A percentile compares a stretch with the other conserved stretches of the same genome.
These are phyloP conservation scores for Scenedesmus sp. DNA, from an alignment of 163 green algal species.

Conservation along the genomic window DNA sequence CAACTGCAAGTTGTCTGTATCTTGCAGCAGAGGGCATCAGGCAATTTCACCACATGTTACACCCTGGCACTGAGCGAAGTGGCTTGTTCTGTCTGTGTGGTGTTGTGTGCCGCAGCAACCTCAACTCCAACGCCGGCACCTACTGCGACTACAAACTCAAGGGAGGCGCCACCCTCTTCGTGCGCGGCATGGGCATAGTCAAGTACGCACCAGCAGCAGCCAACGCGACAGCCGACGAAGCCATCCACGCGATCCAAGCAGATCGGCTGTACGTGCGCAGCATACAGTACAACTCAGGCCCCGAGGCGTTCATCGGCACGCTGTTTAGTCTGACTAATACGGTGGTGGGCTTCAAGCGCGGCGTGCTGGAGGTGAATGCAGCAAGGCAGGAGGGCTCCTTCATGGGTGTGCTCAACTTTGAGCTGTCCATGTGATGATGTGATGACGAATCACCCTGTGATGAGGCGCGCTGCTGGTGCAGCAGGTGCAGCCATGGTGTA, in stretches of 20 bases:
- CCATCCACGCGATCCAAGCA: neutral
- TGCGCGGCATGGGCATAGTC: neutral
- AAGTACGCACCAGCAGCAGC: neutral
- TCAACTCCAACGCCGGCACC: slow-evolving; percentile 38
- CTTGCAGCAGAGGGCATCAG: too few species aligned
- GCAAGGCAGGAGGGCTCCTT: neutral
- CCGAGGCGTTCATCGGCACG: neutral
- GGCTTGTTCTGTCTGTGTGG: neutral
- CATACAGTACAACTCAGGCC: neutral
- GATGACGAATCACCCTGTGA: too few species aligned
- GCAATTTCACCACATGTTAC: neutral
- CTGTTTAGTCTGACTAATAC: neutral
- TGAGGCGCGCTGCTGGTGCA: too few species aligned
- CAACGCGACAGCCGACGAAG: neutral
- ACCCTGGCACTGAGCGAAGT: neutral
- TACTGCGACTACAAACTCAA: slow-evolving; percentile 35
- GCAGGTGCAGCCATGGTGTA: too few species aligned
- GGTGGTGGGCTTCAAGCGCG: neutral
- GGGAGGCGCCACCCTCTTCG: neutral
- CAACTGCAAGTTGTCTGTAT: neutral
- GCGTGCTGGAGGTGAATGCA: neutral
- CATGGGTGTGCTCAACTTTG: neutral
- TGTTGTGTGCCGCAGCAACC: slow-evolving; percentile 4
- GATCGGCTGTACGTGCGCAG: slow-evolving; percentile 1
- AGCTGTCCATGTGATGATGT: neutral